Base-by-base conservation (phyloP, 495 filamentous ascomycete species). In the Mytilinidion resinicola region DNA sequence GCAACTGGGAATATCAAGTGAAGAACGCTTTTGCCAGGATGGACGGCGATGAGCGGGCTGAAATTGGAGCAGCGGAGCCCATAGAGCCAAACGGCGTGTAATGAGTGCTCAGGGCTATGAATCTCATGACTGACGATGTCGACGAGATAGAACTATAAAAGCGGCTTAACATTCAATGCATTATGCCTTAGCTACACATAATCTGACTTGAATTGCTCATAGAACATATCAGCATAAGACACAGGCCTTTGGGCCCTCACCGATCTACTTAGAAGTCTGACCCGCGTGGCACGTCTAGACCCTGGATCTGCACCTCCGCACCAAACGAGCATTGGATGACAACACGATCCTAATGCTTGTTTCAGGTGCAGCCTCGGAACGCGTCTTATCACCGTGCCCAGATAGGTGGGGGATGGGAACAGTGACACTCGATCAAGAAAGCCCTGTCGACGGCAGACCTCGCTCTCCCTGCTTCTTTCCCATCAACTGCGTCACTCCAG, bases 1-100 rank as follows among this genome's bases (percentile, higher is more conserved):
- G 85, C 62, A 77, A 89, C 56, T 96, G 89, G 89, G 81, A 91
- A 0, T 69, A 75, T 55, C 85, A 96, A 72, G 89, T 95, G 25
- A 67, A 76, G 55, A 87, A 82, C 62, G 91, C 89, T 0, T 86
- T 92, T 67, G 78, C 81, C 55, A 76, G 91, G 59, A 85, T 96
- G 78, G 89, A 93, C 63, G 68, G 75, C 3, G 79, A 77, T 20
- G 80, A 80, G 33, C 58, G 70, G 57, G 66, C 74, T 38, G 81
- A 82, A 61, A 62, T 61, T 52, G 72, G 74, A 35, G 56, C 34
- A 51, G 39, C 57, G 20, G 55, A 46, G 34, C 56, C 33, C 49
- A 19, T 35, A 34, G 59, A 30, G 44, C 15, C 41, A 25, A 57
- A 65, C 37, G 55, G 43, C n/a, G 30, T 9, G 25, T 34, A 44